These are phyloP conservation scores for Picea engelmannii DNA, from an alignment of 83 land plant species.

Conservation along the genomic window DNA sequence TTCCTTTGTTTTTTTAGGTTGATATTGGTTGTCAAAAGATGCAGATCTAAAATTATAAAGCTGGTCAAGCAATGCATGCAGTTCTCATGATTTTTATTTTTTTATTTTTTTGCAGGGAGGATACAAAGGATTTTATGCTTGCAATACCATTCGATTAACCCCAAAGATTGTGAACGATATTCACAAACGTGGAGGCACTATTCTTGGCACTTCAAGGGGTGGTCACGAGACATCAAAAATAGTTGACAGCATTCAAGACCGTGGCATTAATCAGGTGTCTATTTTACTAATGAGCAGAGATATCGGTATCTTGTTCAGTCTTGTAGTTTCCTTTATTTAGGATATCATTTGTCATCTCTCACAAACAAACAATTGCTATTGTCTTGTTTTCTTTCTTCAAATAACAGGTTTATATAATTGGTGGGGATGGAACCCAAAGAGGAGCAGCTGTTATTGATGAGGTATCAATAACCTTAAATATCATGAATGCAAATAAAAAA, in stretches of 20 bases:
- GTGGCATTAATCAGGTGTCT: slow-evolving; percentile 46
- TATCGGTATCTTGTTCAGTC: not conserved
- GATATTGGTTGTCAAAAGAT: not conserved
- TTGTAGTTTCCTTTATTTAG: not conserved
- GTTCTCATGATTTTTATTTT: slow-evolving; percentile 5
- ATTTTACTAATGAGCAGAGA: too few species aligned
- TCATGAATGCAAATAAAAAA: too few species aligned
- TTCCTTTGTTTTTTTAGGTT: not conserved
- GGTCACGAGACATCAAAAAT: slow-evolving; percentile 38
- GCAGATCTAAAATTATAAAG: too few species aligned
- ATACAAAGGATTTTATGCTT: slow-evolving; percentile 45
- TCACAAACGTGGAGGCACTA: slow-evolving; percentile 48
- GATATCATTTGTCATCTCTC: not conserved
- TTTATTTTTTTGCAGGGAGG: slow-evolving; percentile 34
- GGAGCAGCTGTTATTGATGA: slow-evolving; percentile 36
- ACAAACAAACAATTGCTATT: slow-evolving; percentile 20
- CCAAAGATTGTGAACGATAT: slow-evolving; percentile 43
- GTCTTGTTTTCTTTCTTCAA: too few species aligned
- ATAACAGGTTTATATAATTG: slow-evolving; percentile 47
- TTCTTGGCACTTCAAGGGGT: slow-evolving; percentile 50
- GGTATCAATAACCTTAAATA: too few species aligned
- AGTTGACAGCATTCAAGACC: slow-evolving; percentile 40
- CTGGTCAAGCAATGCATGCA: too few species aligned
- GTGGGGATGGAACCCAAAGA: slow-evolving; percentile 51
- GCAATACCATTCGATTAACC: slow-evolving; percentile 25